Conservation (phyloP, 768 basidiomycete genomes). For the Russula sp. region DNA sequence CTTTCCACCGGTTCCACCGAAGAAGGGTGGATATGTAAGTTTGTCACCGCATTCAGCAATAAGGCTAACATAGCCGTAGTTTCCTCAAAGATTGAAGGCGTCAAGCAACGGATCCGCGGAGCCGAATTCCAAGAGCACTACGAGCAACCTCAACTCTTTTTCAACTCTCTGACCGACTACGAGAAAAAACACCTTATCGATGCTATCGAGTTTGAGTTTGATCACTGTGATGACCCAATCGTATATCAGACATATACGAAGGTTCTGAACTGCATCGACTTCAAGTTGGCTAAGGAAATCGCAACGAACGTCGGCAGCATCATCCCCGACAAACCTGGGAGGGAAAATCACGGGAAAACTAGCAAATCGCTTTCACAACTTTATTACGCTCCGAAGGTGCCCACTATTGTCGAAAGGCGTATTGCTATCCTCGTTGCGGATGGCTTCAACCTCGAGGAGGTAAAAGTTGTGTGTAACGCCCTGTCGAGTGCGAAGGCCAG, state of each 20-base stretch:
- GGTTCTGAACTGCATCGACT: conserved; percentile 66
- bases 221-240: conserved; percentile 69
- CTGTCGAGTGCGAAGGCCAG: conserved; percentile 50
- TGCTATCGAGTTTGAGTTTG: conserved; percentile 78
- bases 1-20: conserved; percentile 42
- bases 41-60: background rate
- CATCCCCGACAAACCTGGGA: conserved; percentile 46
- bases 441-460: conserved; percentile 60
- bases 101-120: conserved; percentile 57
- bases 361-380: conserved; percentile 54
- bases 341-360: conserved; percentile 52
- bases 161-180: conserved; percentile 63
- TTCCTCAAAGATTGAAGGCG: conserved; percentile 44
- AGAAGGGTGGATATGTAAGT: conserved; percentile 47
- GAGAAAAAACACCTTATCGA: conserved; percentile 68
- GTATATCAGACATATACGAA: conserved; percentile 67
- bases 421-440: conserved; percentile 75
- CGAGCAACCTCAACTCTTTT: conserved; percentile 73
- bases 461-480: conserved; percentile 50
- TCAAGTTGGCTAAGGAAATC: conserved; percentile 63
- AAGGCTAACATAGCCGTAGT: conserved; percentile 30
- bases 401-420: conserved; percentile 58
- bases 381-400: conserved; percentile 46
- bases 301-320: conserved; percentile 59
- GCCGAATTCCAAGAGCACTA: conserved; percentile 76